Evolutionary conservation across 1,139 yeast genomes (phyloP).

Genomic region (Lodderomyces jiufengensis): DNA sequence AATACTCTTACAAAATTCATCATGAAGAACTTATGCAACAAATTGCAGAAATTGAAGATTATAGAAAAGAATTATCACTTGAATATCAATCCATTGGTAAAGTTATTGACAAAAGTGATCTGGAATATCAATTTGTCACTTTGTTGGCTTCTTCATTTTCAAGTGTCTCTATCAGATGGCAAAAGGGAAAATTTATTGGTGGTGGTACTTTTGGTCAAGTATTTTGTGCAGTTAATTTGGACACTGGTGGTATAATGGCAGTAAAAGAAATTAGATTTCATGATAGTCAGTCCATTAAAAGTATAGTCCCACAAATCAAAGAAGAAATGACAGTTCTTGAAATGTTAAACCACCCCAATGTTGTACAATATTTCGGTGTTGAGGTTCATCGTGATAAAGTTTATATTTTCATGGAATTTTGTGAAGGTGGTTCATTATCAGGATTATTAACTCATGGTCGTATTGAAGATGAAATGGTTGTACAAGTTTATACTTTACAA

Average conservation of each 20-base stretch:
- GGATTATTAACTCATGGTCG: constrained; percentile 79
- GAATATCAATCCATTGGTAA: constrained; percentile 68
- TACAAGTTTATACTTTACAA: constrained; percentile 86
- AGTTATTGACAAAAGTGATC: constrained; percentile 82
- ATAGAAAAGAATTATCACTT: constrained; percentile 47
- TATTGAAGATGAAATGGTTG: constrained; percentile 91
- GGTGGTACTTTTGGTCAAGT: constrained; percentile 97
- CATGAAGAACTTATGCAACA: constrained; percentile 59
- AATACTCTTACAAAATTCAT: constrained; percentile 50
- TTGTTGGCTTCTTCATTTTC: constrained; percentile 87
- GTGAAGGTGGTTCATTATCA: constrained; percentile 94
- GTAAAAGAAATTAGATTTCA: constrained; percentile 93
- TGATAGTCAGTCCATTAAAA: constrained; percentile 81
- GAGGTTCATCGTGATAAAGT: constrained; percentile 96
- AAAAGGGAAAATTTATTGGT: constrained; percentile 89
- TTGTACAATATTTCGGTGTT: constrained; percentile 94
- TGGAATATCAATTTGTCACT: constrained; percentile 83
- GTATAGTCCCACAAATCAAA: constrained; percentile 81
- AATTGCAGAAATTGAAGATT: constrained; percentile 55
- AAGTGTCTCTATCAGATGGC: constrained; percentile 94
- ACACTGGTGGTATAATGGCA: constrained; percentile 95
- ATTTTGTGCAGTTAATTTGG: constrained; percentile 86
- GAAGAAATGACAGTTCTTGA: constrained; percentile 97
- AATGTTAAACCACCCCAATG: constrained; percentile 91
- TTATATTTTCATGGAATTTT: constrained; percentile 94